These are phyloP conservation scores for Puccinia polysora DNA, from an alignment of 1,284 basidiomycete genomes.

Conservation along the genomic window DNA sequence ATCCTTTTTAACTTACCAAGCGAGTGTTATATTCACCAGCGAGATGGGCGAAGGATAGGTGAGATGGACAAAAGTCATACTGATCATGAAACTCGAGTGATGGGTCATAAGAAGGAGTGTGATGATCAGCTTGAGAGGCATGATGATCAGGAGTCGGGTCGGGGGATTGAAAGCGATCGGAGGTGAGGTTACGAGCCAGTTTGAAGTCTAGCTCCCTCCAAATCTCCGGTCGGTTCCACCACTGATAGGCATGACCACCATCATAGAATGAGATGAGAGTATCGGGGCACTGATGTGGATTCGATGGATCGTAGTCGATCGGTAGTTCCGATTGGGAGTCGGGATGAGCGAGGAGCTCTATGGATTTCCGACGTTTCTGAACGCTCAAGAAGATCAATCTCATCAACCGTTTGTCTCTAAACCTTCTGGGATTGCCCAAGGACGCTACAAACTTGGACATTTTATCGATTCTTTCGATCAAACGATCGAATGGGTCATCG, in stretches of 20 bases:
- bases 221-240: neutral
- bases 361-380: neutral
- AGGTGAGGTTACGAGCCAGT: neutral
- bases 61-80: too few relatives aligned
- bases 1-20: too few relatives aligned
- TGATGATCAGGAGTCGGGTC: too few relatives aligned
- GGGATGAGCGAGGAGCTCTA: neutral
- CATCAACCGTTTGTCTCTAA: neutral
- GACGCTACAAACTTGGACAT: neutral
- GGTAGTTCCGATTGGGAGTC: too few relatives aligned
- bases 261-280: too few relatives aligned
- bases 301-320: too few relatives aligned
- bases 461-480: neutral
- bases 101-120: too few relatives aligned
- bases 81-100: too few relatives aligned
- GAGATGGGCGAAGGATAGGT: too few relatives aligned
- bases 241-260: neutral
- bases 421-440: neutral
- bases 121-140: too few relatives aligned
- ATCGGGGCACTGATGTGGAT: too few relatives aligned
- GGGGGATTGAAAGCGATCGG: neutral
- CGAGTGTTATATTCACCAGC: too few relatives aligned
- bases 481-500: neutral
- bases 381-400: constrained; percentile 13
- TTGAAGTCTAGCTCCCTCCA: constrained; percentile 1